Evolutionary conservation across 176 grass and related monocot genomes (phyloP), one percentile per base, ranked within the genome.

Genomic region (Pharus latifolius): DNA sequence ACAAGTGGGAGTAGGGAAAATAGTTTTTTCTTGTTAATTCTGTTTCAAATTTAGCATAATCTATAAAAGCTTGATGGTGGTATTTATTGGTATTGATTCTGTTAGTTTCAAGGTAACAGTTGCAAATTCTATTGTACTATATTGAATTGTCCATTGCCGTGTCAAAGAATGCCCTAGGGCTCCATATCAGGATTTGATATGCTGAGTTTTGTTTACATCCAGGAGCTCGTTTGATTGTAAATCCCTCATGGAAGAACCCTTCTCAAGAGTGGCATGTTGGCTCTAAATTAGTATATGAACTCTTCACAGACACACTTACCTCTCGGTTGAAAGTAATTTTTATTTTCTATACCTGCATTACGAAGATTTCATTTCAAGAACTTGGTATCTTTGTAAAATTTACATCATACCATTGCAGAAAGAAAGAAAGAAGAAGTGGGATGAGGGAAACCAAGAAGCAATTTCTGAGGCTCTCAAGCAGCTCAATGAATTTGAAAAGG

Each of bases 401-500:
- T 75, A 75, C 12, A 3, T 2, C 28, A 10, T 58, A 25, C 67
- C 25, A 82, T 27, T 78, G 69, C 72, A 93, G 89, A 93, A 86
- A 85, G 94, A 93, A 85, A 88, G 94, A 79, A 91, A 78, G 59
- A 93, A 93, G 70, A 98, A 88, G 49, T 98, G 94, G 94, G 90
- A 98, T 2, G 94, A 91, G 84, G 75, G 85, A 69, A 93, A 93
- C 78, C 94, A 98, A 60, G 89, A 91, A 88, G 89, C 94, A 83
- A 98, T 98, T 80, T 90, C 94, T 2, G 53, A 80, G 69, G 84
- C 87, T 78, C 69, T 98, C 56, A 93, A 79, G 52, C 72, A 93
- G 37, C 72, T 98, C 54, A 98, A 90, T 85, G 89, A 98, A 60
- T 98, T 93, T 85, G 94, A 98, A 80, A 98, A 98, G 94, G 94